phyloP scores from a whole-genome alignment of 345 rosid genomes.

The Acer negundo region DNA sequence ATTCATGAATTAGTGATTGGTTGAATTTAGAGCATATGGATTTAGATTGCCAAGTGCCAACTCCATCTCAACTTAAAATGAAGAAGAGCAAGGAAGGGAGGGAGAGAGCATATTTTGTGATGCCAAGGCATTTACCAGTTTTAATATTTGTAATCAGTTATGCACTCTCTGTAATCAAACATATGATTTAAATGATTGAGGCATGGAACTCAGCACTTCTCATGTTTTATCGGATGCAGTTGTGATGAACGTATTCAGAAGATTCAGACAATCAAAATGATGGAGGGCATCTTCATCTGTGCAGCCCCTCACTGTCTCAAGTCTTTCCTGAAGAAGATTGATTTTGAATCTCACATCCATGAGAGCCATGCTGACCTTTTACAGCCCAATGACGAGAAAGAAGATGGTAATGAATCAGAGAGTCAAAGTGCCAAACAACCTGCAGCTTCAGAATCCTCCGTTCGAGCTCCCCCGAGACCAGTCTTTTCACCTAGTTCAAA shows the following conservation, averaged over 20 bases:
- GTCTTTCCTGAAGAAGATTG: slow-evolving; percentile 78
- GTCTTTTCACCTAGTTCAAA: slow-evolving; percentile 50
- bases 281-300: slow-evolving; percentile 97
- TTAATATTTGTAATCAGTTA: neutral
- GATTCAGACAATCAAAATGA: slow-evolving; percentile 93
- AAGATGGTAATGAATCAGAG: slow-evolving; percentile 73
- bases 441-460: slow-evolving; percentile 66
- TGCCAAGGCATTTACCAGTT: neutral
- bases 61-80: slow-evolving; percentile 4
- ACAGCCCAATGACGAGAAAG: slow-evolving; percentile 67
- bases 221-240: slow-evolving; percentile 39
- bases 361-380: slow-evolving; percentile 64
- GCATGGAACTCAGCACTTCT: slow-evolving; percentile 10
- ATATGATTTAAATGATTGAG: neutral
- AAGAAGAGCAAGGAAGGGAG: neutral
- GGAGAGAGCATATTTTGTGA: neutral
- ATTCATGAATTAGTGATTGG: neutral
- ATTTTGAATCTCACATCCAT: slow-evolving; percentile 81
- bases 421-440: slow-evolving; percentile 69
- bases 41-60: neutral
- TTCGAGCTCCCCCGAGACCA: slow-evolving; percentile 61
- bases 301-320: slow-evolving; percentile 98
- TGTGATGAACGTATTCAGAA: slow-evolving; percentile 97
- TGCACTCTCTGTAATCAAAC: neutral
- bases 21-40: slow-evolving; percentile 9